phyloP scores from a whole-genome alignment of 2,329 filamentous ascomycete genomes.

The Colletotrichum cordylinicola region DNA sequence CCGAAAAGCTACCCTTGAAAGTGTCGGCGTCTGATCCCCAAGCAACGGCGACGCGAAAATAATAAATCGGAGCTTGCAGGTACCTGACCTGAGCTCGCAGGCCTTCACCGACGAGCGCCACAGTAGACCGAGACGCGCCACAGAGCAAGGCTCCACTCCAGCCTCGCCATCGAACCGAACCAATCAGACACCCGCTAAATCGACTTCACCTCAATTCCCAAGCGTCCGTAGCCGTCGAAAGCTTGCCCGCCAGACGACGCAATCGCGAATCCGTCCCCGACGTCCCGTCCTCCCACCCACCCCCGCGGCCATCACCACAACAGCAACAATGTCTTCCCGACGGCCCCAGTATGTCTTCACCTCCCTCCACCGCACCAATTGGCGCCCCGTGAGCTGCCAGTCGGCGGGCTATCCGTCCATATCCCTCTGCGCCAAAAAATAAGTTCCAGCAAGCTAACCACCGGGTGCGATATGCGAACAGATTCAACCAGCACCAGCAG shows the following conservation, averaged over 20 bases:
- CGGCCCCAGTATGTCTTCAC: conserved; percentile 43
- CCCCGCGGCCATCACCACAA: conserved; percentile 9
- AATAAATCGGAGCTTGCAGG: conserved; percentile 23
- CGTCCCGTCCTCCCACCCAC: conserved; percentile 3
- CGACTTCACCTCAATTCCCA: conserved; percentile 43
- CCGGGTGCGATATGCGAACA: conserved; percentile 44
- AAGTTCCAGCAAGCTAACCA: neutral
- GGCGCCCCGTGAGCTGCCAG: neutral
- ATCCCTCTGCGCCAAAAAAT: neutral
- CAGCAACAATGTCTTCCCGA: conserved; percentile 46
- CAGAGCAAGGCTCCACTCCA: conserved; percentile 12
- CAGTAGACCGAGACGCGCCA: conserved; percentile 14
- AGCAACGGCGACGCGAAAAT: conserved; percentile 22
- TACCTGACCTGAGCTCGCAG: neutral
- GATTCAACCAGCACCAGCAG: conserved; percentile 93
- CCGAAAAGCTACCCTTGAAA: neutral
- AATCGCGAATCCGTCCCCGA: conserved; percentile 29
- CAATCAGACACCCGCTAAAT: conserved; percentile 46
- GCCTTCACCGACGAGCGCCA: conserved; percentile 19
- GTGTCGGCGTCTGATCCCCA: neutral
- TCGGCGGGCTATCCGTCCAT: neutral
- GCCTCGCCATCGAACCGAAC: conserved; percentile 35
- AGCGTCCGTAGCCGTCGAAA: conserved; percentile 15
- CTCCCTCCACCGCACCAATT: neutral
- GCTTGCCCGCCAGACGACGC: conserved; percentile 5